These are phyloP conservation scores for Aspergillus calidoustus DNA, from an alignment of 2,329 filamentous ascomycete species.

Conservation along the genomic window DNA sequence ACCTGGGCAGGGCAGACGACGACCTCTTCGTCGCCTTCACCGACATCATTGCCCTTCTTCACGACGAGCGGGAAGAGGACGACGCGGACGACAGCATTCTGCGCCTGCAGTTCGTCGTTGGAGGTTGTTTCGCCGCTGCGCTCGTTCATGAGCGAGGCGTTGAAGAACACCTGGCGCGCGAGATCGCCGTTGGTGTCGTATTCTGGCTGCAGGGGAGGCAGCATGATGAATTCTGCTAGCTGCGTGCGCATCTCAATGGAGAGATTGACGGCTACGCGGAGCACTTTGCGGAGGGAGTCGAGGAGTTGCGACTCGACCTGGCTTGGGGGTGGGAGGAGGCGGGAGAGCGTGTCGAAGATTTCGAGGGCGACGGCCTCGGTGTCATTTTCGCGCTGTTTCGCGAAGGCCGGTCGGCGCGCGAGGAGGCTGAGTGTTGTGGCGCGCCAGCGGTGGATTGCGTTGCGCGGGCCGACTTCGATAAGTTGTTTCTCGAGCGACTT, in stretches of 20 bases:
- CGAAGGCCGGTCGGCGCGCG: slow-evolving; percentile 78
- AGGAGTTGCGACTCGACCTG: slow-evolving; percentile 80
- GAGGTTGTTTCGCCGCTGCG: slow-evolving; percentile 71
- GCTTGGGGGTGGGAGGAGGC: slow-evolving; percentile 83
- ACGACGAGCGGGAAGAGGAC: slow-evolving; percentile 96
- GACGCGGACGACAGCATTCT: slow-evolving; percentile 79
- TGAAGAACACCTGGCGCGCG: slow-evolving; percentile 85
- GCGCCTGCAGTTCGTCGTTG: slow-evolving; percentile 79
- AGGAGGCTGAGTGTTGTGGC: slow-evolving; percentile 92
- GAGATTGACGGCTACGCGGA: slow-evolving; percentile 85
- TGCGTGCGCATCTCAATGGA: slow-evolving; percentile 98
- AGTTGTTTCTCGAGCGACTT: slow-evolving; percentile 94
- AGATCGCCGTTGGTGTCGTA: slow-evolving; percentile 94
- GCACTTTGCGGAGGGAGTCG: slow-evolving; percentile 82
- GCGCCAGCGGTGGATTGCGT: slow-evolving; percentile 96
- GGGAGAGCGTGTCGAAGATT: slow-evolving; percentile 80
- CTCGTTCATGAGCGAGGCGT: slow-evolving; percentile 93
- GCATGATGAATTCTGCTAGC: slow-evolving; percentile 97
- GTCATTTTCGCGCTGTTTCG: slow-evolving; percentile 80
- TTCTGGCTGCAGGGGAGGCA: slow-evolving; percentile 90
- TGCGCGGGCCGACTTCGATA: slow-evolving; percentile 80
- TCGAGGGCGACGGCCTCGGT: slow-evolving; percentile 95
- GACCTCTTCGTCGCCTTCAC: slow-evolving; percentile 88
- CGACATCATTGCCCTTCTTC: slow-evolving; percentile 89
- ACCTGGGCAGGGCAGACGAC: slow-evolving; percentile 96